Evolutionary conservation across 148 eudicot species (phyloP).

Genomic region (Fagopyrum esculentum): DNA sequence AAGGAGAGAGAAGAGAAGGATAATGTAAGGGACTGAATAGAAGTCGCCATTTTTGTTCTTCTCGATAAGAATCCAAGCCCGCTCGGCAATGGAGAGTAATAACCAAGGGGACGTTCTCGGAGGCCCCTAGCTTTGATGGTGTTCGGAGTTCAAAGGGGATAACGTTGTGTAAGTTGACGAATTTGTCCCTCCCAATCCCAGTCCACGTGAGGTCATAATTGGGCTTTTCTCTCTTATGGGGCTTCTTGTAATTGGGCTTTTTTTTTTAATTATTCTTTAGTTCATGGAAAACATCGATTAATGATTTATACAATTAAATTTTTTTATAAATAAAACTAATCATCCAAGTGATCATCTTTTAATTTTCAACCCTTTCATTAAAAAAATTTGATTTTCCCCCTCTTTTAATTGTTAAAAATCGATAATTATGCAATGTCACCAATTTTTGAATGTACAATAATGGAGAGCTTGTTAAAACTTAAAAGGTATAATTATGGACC

Average conservation of each 20-base stretch:
- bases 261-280: background rate
- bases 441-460: too few relatives aligned
- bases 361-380: too few relatives aligned
- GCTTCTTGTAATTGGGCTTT: background rate
- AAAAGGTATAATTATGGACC: too few relatives aligned
- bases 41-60: constrained; percentile 43
- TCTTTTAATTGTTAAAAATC: too few relatives aligned
- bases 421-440: too few relatives aligned
- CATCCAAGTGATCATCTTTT: too few relatives aligned
- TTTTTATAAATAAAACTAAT: too few relatives aligned
- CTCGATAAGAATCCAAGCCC: constrained; percentile 9
- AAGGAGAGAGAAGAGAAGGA: constrained; percentile 77
- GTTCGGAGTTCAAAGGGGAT: background rate
- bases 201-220: background rate
- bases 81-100: constrained; percentile 6
- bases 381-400: too few relatives aligned
- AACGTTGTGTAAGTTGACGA: constrained; percentile 3
- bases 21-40: constrained; percentile 49
- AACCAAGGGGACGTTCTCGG: background rate
- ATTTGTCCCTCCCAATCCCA: background rate
- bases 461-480: too few relatives aligned
- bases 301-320: too few relatives aligned
- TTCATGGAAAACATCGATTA: too few relatives aligned
- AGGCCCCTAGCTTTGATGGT: background rate
- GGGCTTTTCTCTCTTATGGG: background rate